Evolutionary conservation across 306 rosid species (phyloP).

Genomic region (Senna siamea): DNA sequence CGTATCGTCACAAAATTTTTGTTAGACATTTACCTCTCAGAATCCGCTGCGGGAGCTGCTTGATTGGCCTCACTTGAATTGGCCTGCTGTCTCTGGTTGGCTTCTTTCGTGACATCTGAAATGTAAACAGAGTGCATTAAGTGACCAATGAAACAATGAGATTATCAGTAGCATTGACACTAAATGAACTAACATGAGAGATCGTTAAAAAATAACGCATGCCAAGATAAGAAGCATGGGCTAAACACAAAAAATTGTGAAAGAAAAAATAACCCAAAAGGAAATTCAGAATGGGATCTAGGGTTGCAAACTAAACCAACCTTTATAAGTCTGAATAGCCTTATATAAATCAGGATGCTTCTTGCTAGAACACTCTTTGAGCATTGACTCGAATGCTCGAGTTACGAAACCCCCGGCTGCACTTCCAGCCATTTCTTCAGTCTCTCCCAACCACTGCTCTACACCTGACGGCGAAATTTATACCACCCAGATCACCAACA

Average conservation of each 20-base stretch:
- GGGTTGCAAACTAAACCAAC: no score
- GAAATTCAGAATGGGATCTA: no score
- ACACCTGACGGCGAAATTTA: no score
- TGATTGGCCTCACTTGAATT: constrained; percentile 60
- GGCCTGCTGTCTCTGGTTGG: no score
- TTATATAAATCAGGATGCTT: constrained; percentile 84
- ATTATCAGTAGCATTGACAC: constrained; percentile 9
- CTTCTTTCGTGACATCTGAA: constrained; percentile 67
- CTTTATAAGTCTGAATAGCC: constrained; percentile 72
- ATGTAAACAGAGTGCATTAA: constrained; percentile 10
- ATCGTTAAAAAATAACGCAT: no score
- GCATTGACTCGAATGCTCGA: constrained; percentile 94
- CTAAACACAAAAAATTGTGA: no score
- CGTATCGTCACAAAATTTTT: no score
- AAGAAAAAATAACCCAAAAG: no score
- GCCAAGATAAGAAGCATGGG: no score
- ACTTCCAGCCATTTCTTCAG: constrained; percentile 76
- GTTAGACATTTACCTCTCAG: constrained; percentile 65
- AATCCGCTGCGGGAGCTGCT: constrained; percentile 55
- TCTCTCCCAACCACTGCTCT: no score
- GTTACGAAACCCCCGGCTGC: constrained; percentile 95
- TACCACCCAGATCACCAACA: no score
- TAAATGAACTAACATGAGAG: constrained; percentile 22
- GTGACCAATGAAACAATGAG: constrained; percentile 3
- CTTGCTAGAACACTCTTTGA: constrained; percentile 80